Evolutionary conservation across 1,139 yeast species (phyloP), one percentile per base, ranked within the genome.

Genomic region (Blastobotrys buckinghamii): DNA sequence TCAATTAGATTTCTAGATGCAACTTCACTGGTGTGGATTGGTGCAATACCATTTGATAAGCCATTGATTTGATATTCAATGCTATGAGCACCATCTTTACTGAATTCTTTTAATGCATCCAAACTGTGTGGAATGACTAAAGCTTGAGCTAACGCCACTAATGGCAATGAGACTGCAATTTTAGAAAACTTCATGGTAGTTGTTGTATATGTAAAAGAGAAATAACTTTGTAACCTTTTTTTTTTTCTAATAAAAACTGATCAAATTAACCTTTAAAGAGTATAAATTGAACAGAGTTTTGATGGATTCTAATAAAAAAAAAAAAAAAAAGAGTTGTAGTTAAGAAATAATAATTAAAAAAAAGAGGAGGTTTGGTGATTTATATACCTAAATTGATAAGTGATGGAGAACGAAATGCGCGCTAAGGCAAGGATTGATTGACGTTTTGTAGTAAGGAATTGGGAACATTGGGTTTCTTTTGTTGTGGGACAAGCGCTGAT

Each of bases 91-190:
- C 33, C 36, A n/a, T 33, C 71, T 39, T 73, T 60, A 39, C 49
- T 37, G 52, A 60, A 58, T 16, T 57, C 58, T 42, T 52, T 52
- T 42, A 59, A 43, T 42, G 54, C 43, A 44, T 53, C 50, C 33
- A 53, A 55, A 44, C 56, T 60, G 52, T 65, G 69, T 40, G 90
- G 94, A 55, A 82, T 78, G 55, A 82, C 81, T 62, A 84, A 73
- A 29, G 84, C 88, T 52, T 79, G 73, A 45, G 79, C 83, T 37
- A 71, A 60, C 51, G 79, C 77, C 56, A 81, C 66, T 50, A 83
- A 74, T 51, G 84, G 78, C 61, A 81, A 66, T 55, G 75, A 65
- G 33, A 67, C 61, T 42, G 67, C 59, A 41, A 60, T 53, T 44
- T 60, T 51, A 30, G 66, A 55, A 47, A 63, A 56, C 62, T 64